A percentile compares a stretch with the other conserved stretches of the same genome.
These are phyloP conservation scores for Hygrocybe punicea DNA, from an alignment of 768 basidiomycete species.

Conservation along the genomic window DNA sequence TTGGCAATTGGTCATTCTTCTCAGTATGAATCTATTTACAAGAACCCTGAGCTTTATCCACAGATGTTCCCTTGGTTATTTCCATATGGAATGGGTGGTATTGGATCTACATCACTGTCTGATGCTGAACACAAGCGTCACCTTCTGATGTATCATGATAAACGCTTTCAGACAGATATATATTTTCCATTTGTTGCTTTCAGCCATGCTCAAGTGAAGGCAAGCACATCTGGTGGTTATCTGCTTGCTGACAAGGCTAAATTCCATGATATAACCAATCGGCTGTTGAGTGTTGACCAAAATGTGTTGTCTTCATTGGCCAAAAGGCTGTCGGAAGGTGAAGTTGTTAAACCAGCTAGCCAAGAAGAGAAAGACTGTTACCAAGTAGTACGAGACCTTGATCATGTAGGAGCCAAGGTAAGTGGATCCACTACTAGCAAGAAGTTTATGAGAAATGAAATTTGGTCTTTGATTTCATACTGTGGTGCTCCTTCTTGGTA, in stretches of 20 bases:
- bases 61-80: conserved; percentile 41
- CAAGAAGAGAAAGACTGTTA: conserved; percentile 36
- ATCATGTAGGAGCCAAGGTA: conserved; percentile 33
- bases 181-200: conserved; percentile 39
- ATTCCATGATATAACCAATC: conserved; percentile 23
- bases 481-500: conserved; percentile 26
- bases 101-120: conserved; percentile 19
- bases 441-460: conserved; percentile 15
- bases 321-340: conserved; percentile 20
- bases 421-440: conserved; percentile 25
- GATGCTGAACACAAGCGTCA: conserved; percentile 20
- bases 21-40: conserved; percentile 19
- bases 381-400: conserved; percentile 30
- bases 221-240: conserved; percentile 25
- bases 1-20: conserved; percentile 20
- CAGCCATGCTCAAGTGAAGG: conserved; percentile 39
- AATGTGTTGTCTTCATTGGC: conserved; percentile 18
- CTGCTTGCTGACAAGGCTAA: conserved; percentile 22
- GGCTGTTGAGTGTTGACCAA: conserved; percentile 24
- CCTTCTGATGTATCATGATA: conserved; percentile 38
- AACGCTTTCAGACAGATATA: conserved; percentile 36
- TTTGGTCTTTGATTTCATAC: conserved; percentile 19
- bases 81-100: conserved; percentile 36
- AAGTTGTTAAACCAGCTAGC: conserved; percentile 22
- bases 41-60: conserved; percentile 36